Conservation (phyloP, 768 basidiomycete genomes). For the Trametes meyenii region DNA sequence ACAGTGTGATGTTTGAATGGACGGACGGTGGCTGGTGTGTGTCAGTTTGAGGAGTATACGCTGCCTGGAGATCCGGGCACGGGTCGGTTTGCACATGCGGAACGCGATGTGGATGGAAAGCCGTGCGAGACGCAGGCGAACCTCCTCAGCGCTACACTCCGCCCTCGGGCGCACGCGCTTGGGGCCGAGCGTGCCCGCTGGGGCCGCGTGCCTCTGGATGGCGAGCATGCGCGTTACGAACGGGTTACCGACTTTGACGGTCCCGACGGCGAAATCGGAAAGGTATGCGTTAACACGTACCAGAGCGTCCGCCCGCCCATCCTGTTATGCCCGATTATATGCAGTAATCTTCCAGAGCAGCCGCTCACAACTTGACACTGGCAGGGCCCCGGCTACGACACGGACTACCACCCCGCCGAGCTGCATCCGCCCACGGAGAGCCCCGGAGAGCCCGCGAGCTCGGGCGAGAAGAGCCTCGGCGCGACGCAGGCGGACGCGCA, state of each 20-base stretch:
- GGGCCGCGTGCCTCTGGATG: conserved; percentile 19
- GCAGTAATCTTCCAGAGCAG: neutral
- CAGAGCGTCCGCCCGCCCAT: neutral
- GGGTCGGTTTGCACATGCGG: neutral
- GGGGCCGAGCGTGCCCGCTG: conserved; percentile 24
- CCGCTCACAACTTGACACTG: neutral
- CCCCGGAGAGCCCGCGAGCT: neutral
- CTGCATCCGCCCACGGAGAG: conserved; percentile 24
- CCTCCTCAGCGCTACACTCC: conserved; percentile 21
- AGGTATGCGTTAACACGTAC: neutral
- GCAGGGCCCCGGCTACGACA: conserved; percentile 31
- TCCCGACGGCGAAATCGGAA: neutral
- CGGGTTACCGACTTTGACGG: neutral
- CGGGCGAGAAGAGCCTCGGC: conserved; percentile 16
- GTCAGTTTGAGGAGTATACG: neutral
- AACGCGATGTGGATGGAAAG: conserved; percentile 1
- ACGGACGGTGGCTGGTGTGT: neutral
- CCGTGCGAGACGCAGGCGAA: conserved; percentile 24
- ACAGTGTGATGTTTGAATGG: neutral
- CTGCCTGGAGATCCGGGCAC: conserved; percentile 15
- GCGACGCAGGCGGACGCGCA: conserved; percentile 23
- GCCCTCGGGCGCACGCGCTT: conserved; percentile 28
- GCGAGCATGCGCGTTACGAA: conserved; percentile 8
- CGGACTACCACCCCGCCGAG: conserved; percentile 32
- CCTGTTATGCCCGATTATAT: too few species aligned